These are phyloP conservation scores for Takakia lepidozioides DNA, from an alignment of 225 moss, liverwort and hornwort genomes.

Conservation along the genomic window DNA sequence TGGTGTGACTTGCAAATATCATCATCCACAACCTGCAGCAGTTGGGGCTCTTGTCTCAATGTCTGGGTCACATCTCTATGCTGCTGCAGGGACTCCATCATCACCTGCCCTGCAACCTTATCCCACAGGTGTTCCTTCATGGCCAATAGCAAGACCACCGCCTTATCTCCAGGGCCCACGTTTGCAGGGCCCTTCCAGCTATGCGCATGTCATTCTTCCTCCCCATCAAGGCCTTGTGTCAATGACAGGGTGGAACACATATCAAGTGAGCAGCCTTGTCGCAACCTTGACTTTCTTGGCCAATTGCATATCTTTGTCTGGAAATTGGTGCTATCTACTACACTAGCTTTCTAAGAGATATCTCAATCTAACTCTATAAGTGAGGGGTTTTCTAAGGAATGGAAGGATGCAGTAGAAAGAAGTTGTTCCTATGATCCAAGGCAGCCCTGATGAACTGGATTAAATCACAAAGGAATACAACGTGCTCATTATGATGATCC, in stretches of 20 bases:
- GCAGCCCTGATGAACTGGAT: no score
- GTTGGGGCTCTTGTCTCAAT: constrained; percentile 70
- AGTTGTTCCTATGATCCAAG: no score
- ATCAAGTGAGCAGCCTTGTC: constrained; percentile 60
- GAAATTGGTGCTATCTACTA: no score
- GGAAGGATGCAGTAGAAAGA: no score
- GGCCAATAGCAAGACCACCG: constrained; percentile 77
- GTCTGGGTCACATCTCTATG: constrained; percentile 36
- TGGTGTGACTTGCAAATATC: constrained; percentile 99
- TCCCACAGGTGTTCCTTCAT: constrained; percentile 67
- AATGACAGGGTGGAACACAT: constrained; percentile 94
- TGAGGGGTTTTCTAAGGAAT: no score
- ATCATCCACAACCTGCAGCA: constrained; percentile 85
- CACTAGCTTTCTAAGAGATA: no score
- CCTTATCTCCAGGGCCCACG: constrained; percentile 53
- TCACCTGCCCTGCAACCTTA: constrained; percentile 77
- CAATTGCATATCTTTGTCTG: no score
- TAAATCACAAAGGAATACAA: no score
- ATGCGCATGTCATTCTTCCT: constrained; percentile 73
- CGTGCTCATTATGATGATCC: no score
- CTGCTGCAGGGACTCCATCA: constrained; percentile 57
- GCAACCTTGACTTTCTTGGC: no score
- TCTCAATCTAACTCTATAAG: no score
- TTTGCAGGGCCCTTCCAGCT: constrained; percentile 62
- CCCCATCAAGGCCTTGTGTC: constrained; percentile 87